These are phyloP conservation scores for Amanita rubescens DNA, from an alignment of 768 basidiomycete genomes.

Conservation along the genomic window DNA sequence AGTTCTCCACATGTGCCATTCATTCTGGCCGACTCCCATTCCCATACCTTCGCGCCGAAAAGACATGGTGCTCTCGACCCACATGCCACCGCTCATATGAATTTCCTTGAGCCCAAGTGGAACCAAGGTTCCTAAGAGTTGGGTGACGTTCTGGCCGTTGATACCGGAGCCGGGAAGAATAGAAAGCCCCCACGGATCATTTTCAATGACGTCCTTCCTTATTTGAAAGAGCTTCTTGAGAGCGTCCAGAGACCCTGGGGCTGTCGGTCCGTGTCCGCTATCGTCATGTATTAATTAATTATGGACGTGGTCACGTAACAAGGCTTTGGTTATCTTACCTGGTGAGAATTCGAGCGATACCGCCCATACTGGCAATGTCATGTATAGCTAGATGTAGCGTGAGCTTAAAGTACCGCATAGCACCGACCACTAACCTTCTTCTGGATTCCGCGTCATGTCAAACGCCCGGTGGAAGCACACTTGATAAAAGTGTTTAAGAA, in stretches of 20 bases:
- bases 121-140: conserved; percentile 41
- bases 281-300: neutral
- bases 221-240: conserved; percentile 33
- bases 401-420: neutral
- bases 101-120: conserved; percentile 58
- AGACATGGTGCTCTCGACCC: conserved; percentile 47
- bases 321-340: conserved; percentile 39
- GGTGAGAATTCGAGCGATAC: conserved; percentile 71
- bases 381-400: conserved; percentile 27
- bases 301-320: neutral
- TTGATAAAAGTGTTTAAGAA: conserved; percentile 17
- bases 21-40: conserved; percentile 51
- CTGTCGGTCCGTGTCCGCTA: conserved; percentile 50
- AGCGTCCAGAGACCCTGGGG: conserved; percentile 31
- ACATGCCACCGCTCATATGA: conserved; percentile 68
- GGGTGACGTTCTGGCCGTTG: conserved; percentile 44
- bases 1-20: conserved; percentile 69
- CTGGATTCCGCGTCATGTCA: conserved; percentile 56
- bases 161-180: conserved; percentile 78
- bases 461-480: conserved; percentile 79
- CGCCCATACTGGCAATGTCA: conserved; percentile 47
- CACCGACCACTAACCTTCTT: conserved; percentile 35
- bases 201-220: conserved; percentile 28
- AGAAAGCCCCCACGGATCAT: conserved; percentile 31
- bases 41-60: conserved; percentile 54